Percentiles rank a stretch among this genome's conserved stretches.
Evolutionary conservation across 352 stramenopile genomes (phyloP).

Genomic region (Phytophthora pseudosyringae): DNA sequence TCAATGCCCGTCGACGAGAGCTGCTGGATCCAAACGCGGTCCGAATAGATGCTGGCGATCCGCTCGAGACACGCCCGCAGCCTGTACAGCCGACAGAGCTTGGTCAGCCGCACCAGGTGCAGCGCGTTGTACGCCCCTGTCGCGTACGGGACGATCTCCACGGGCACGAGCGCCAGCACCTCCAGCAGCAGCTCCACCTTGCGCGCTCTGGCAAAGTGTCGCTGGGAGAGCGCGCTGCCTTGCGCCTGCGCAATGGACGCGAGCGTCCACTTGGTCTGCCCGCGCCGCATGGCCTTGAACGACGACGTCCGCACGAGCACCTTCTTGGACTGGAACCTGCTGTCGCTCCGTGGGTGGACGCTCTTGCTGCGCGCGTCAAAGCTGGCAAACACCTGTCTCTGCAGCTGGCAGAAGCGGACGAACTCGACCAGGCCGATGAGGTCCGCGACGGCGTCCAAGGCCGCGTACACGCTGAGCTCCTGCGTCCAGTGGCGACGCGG

Average conservation of each 20-base stretch:
- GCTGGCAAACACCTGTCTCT: slow-evolving; percentile 3
- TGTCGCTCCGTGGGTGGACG: not conserved
- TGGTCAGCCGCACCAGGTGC: slow-evolving; percentile 65
- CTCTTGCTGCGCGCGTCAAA: slow-evolving; percentile 7
- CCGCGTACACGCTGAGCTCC: slow-evolving; percentile 18
- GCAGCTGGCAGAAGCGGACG: slow-evolving; percentile 15
- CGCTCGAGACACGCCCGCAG: slow-evolving; percentile 44
- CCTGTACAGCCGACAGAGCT: slow-evolving; percentile 65
- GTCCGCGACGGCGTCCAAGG: slow-evolving; percentile 20
- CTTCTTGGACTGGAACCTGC: not conserved
- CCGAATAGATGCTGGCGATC: slow-evolving; percentile 59
- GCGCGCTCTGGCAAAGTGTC: slow-evolving; percentile 12
- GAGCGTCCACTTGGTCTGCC: slow-evolving; percentile 31
- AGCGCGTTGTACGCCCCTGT: slow-evolving; percentile 53
- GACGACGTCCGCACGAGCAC: slow-evolving; percentile 10
- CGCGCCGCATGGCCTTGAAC: slow-evolving; percentile 2
- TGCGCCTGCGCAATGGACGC: slow-evolving; percentile 7
- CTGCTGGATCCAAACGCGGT: slow-evolving; percentile 49
- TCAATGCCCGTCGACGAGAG: slow-evolving; percentile 69
- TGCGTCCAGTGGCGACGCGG: slow-evolving; percentile 12
- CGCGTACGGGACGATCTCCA: slow-evolving; percentile 57
- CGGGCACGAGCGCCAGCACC: slow-evolving; percentile 51
- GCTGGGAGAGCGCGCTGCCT: not conserved
- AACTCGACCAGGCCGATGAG: slow-evolving; percentile 27
- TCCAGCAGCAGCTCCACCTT: slow-evolving; percentile 58